Evolutionary conservation across 2,329 filamentous ascomycete species (phyloP), one percentile per base, ranked within the genome.

Genomic region (Chaetomiaceae sp.): DNA sequence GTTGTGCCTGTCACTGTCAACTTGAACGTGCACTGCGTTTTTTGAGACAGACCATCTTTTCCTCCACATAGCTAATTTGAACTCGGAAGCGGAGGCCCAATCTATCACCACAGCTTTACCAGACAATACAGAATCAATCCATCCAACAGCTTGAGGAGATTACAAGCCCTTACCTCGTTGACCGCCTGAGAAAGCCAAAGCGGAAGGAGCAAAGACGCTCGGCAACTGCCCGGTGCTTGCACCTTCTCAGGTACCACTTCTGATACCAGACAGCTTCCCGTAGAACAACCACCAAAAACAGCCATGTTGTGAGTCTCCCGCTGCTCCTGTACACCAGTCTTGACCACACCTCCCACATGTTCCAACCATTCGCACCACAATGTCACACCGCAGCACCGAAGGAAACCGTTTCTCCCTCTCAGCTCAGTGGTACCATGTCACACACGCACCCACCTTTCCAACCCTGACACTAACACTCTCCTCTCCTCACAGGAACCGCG

Each of bases 401-500:
- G 42, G 43, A 26, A 45, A 26, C 34, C 55, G 49, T 24, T 53
- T 55, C 41, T 55, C 52, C 37, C 36, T 47, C 26, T 52, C 50
- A 37, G 34, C 53, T 15, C 52, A 52, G 49, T 56, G 53, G 55
- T 58, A 54, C 30, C 17, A 22, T n/a, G 26, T 14, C 18, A 19
- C 11, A n/a, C 35, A 12, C 8, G 12, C 14, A 33, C 20, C 15
- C 10, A 20, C 8, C 30, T 12, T 18, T 20, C 30, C 19, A 33
- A 29, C 32, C n/a, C 17, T 6, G 14, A 19, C 30, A 45, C 50
- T 51, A 44, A 53, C 52, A 42, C n/a, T 11, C 26, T 11, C 20
- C 24, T 17, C 22, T 17, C 17, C 30, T 9, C 10, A 29, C 57
- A 86, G 83, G 83, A 84, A 86, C 60, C 84, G 85, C 60, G 79